Base-by-base conservation (phyloP, 2,329 filamentous ascomycete species). In the Diatrype stigma region DNA sequence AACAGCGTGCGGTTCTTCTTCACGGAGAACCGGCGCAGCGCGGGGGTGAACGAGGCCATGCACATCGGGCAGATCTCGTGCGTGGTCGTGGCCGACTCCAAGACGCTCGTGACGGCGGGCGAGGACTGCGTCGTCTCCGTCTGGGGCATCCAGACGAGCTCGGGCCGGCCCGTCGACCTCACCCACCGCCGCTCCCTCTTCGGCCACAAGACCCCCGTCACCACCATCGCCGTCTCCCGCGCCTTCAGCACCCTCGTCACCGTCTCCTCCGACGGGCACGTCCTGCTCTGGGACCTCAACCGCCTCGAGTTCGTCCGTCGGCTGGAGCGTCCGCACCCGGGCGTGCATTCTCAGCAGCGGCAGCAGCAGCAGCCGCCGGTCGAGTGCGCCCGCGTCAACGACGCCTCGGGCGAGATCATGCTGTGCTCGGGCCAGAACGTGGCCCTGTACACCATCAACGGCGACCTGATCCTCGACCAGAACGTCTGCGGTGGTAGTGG, bases 231-330 rank as follows among this genome's bases (percentile, higher is more conserved):
- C 0, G 86, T 93, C 2, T 95, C 90, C 37, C 87, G 91, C 55
- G 88, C 90, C 0, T 95, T 96, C 67, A 92, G 90, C 63, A 89
- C 91, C 0, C 82, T 99, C 48, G 78, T 97, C 3, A 95, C 91
- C 1, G 87, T 89, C 1, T 92, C 89, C 34, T 79, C 80, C 0
- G 90, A 96, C 63, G 92, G 92, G 0, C 85, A 89, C 37, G 85
- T 92, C 11, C 85, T 96, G 62, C 76, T 97, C 3, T 99, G 94
- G 94, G 94, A 97, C 67, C 78, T 99, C 3, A 99, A 97, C 67
- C 84, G 90, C 16, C 81, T 91, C 12, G 88, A 90, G 48, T 96
- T 96, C 62, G 85, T 97, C 6, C 83, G 90, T 42, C 87, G 84
- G 67, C 75, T 93, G 21, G 84, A 84, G 0, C 21, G n/a, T 12